Evolutionary conservation across 2,329 filamentous ascomycete species (phyloP).

Genomic region (Cephalotrichum gorgonifer): DNA sequence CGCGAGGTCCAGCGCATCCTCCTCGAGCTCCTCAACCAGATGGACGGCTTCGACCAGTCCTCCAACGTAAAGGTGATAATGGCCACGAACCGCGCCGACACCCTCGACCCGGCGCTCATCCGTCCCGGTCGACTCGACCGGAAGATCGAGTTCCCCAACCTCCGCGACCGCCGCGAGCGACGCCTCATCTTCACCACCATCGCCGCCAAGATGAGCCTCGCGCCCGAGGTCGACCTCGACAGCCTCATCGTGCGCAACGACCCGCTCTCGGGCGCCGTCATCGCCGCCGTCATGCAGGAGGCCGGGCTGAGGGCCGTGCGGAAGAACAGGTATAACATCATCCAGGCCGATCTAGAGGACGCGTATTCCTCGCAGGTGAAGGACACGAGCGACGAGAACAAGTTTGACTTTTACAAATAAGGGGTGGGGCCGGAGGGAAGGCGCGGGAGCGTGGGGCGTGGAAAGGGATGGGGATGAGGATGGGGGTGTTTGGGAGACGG

Average conservation of each 20-base stretch:
- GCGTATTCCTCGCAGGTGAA: slow-evolving; percentile 97
- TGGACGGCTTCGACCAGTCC: slow-evolving; percentile 99
- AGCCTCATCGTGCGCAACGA: slow-evolving; percentile 95
- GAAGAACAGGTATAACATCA: slow-evolving; percentile 99
- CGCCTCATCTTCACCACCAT: slow-evolving; percentile 97
- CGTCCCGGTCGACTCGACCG: slow-evolving; percentile 91
- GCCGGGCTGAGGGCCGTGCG: slow-evolving; percentile 86
- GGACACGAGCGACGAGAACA: slow-evolving; percentile 54
- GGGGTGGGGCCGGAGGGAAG: slow-evolving; percentile 5
- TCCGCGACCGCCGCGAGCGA: slow-evolving; percentile 87
- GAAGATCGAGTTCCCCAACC: slow-evolving; percentile 97
- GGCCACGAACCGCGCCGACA: slow-evolving; percentile 98
- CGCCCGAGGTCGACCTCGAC: slow-evolving; percentile 92
- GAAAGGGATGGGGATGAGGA: not conserved
- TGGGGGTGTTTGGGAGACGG: not conserved
- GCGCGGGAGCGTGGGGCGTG: not conserved
- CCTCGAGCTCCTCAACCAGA: slow-evolving; percentile 94
- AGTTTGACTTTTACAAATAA: slow-evolving; percentile 91
- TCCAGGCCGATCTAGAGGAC: slow-evolving; percentile 92
- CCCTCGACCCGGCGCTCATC: slow-evolving; percentile 86
- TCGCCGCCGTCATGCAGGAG: slow-evolving; percentile 99
- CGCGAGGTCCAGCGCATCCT: slow-evolving; percentile 98
- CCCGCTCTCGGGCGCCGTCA: slow-evolving; percentile 87
- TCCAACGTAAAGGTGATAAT: slow-evolving; percentile 99
- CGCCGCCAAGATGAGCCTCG: slow-evolving; percentile 91